Conservation (phyloP, 176 grass and related monocot genomes). For the Zea luxurians region DNA sequence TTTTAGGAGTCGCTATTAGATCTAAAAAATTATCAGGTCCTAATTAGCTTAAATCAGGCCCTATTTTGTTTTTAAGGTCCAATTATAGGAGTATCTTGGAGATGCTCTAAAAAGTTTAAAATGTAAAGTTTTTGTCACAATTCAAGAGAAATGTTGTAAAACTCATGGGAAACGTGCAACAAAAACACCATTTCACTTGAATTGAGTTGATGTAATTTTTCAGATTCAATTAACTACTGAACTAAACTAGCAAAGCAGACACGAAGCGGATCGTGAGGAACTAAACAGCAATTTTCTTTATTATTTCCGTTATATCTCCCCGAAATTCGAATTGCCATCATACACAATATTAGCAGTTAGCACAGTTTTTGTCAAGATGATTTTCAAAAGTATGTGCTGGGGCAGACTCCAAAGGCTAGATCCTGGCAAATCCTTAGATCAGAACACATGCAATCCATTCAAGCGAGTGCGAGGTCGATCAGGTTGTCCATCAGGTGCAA, state of each 20-base stretch:
- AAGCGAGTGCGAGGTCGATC: not conserved
- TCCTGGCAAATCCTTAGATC: conserved; percentile 30
- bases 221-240: no score
- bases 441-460: conserved; percentile 37
- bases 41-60: no score
- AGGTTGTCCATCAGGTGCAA: conserved; percentile 23
- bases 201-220: no score
- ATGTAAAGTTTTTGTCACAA: not conserved
- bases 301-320: not conserved
- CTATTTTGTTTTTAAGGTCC: no score
- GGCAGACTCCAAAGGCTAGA: no score
- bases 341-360: not conserved
- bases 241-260: no score
- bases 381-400: not conserved
- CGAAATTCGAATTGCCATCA: no score
- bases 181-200: not conserved
- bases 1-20: no score
- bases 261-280: no score
- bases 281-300: not conserved
- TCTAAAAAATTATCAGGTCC: no score
- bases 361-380: not conserved
- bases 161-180: no score
- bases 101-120: not conserved
- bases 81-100: no score
- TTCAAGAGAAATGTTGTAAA: not conserved